A percentile compares a stretch with the other conserved stretches of the same genome.
These are phyloP conservation scores for Rhizophagus clarus DNA, from an alignment of 192 early-diverging fungal species.

Conservation along the genomic window DNA sequence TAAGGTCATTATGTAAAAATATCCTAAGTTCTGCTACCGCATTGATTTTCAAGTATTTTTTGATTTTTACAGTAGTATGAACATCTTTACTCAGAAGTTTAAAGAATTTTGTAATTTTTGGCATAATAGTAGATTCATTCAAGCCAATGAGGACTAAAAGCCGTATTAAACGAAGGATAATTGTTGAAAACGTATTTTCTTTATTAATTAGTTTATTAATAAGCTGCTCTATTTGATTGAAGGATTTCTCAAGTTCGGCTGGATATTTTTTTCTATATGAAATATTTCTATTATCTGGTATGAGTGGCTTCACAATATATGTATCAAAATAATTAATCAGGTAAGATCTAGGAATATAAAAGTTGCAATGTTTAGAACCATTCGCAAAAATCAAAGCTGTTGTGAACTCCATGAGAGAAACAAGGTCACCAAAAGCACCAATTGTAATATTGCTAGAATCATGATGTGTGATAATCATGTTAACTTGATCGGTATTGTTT, in stretches of 20 bases:
- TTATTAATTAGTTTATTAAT: neutral
- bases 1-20: neutral
- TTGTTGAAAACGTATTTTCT: neutral
- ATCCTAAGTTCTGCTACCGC: neutral
- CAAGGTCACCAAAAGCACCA: constrained; percentile 4
- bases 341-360: constrained; percentile 17
- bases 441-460: too few species aligned
- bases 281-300: neutral
- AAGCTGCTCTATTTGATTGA: constrained; percentile 3
- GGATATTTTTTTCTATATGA: neutral
- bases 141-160: constrained; percentile 10
- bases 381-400: constrained; percentile 5
- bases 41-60: neutral
- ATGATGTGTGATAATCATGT: neutral
- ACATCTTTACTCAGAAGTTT: neutral
- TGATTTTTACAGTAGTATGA: neutral
- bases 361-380: neutral
- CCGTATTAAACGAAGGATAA: neutral
- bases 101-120: neutral
- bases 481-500: neutral
- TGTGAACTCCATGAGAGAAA: constrained; percentile 22
- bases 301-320: neutral
- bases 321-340: constrained; percentile 16
- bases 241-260: neutral
- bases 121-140: neutral